Base-by-base conservation (phyloP, 192 early-diverging fungal species). In the Coemansia sp. region DNA sequence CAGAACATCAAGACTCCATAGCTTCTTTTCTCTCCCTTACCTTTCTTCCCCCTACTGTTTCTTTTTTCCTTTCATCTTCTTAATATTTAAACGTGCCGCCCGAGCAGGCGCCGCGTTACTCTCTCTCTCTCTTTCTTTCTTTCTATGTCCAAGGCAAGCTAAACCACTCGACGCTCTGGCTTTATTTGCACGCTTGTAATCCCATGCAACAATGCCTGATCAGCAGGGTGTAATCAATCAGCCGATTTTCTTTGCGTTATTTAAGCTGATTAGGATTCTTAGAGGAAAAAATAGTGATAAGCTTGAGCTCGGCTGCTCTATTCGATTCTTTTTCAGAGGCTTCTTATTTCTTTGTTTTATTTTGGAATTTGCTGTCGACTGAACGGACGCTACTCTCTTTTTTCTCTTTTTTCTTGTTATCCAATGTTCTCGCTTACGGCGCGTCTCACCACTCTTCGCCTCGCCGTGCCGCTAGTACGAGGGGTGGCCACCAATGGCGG, bases 1-100 rank as follows among this genome's bases (percentile, higher is more conserved):
- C 88, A 91, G 78, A 94, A 94, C 68, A 86, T 88, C 75, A 90
- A 90, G 79, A 78, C 81, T 16, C 77, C 82, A 11, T 86, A 69
- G 75, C 39, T 64, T 17, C 32, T n/a, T 39, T 61, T 42, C 68
- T 20, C 2, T 32, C 2, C 32, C 32, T 32, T 32, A 2, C 42
- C 61, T 5, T 45, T 56, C 5, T 20, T 55, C 14, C 16, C 43
- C 53, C 39, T 65, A 65, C 51, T 54, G n/a, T 54, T 46, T 20
- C 12, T 20, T 67, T 41, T 43, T 55, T 19, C 19, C 17, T 19
- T 25, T 54, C 51, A 22, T 54, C 39, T 59, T 59, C 16, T 11
- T 40, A 2, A 11, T 59, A 39, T 39, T n/a, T 2, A 14, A 48
- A 14, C 5, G 46, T 48, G n/a, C 46, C 12, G 12, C 46, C 46